A percentile compares a stretch with the other conserved stretches of the same genome.
These are phyloP conservation scores for Elsinoe batatas DNA, from an alignment of 2,329 filamentous ascomycete genomes.

Conservation along the genomic window DNA sequence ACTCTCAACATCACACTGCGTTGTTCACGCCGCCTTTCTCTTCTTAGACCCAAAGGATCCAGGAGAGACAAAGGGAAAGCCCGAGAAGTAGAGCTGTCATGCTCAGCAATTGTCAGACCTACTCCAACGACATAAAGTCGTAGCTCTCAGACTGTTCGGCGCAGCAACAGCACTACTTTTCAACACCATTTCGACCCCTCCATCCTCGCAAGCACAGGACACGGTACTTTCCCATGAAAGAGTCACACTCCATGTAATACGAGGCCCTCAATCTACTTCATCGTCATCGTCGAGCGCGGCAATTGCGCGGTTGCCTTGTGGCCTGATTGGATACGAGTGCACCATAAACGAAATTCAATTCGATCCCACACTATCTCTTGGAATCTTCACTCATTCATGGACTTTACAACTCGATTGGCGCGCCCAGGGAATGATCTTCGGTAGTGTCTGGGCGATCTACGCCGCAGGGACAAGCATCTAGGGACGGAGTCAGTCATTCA, in stretches of 20 bases:
- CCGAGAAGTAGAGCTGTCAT: not conserved
- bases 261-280: not conserved
- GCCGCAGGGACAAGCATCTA: not conserved
- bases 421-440: not conserved
- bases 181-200: not conserved
- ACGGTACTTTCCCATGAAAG: not conserved
- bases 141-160: too few species aligned
- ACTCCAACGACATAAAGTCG: not conserved
- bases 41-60: conserved; percentile 4
- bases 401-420: not conserved
- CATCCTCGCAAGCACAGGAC: not conserved
- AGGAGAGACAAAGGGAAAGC: not conserved
- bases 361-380: not conserved
- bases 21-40: not conserved
- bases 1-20: not conserved
- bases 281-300: not conserved
- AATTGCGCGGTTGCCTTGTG: not conserved
- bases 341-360: not conserved
- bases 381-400: not conserved
- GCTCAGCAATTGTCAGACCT: too few species aligned
- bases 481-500: not conserved
- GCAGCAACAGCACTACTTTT: not conserved
- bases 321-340: not conserved
- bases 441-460: not conserved
- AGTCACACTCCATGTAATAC: not conserved